phyloP scores from a whole-genome alignment of 2,329 filamentous ascomycete genomes.

The Celoporthe dispersa region DNA sequence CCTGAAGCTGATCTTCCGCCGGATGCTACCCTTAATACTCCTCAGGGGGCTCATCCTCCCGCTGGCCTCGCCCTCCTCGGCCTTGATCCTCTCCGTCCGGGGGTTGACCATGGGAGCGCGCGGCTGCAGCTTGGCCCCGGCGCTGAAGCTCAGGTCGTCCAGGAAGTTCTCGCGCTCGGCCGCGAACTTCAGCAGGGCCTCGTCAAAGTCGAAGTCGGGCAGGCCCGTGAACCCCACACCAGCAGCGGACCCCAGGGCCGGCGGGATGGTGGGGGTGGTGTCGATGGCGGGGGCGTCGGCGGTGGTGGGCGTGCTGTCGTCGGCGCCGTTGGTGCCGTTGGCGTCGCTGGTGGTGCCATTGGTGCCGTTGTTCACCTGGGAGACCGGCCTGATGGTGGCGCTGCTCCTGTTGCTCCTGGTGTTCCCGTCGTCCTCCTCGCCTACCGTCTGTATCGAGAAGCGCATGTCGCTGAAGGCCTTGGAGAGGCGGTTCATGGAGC shows the following conservation, averaged over 20 bases:
- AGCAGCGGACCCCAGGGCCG: not conserved
- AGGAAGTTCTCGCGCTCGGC: conserved; percentile 93
- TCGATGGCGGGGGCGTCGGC: conserved; percentile 4
- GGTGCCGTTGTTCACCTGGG: conserved; percentile 34
- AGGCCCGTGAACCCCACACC: conserved; percentile 42
- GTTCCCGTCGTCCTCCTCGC: conserved; percentile 61
- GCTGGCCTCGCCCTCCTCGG: conserved; percentile 65
- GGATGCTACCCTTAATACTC: conserved; percentile 79
- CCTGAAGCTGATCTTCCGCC: conserved; percentile 87
- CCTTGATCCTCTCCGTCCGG: conserved; percentile 79
- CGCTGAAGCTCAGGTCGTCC: conserved; percentile 87
- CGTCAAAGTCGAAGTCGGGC: conserved; percentile 87
- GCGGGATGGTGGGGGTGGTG: not conserved
- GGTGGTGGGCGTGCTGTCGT: conserved; percentile 33
- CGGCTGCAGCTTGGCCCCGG: conserved; percentile 75
- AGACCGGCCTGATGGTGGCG: conserved; percentile 60
- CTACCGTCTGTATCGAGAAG: conserved; percentile 56
- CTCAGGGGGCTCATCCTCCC: conserved; percentile 60
- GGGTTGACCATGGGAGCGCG: conserved; percentile 76
- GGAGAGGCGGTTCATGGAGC: conserved; percentile 62
- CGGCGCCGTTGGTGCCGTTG: conserved; percentile 31
- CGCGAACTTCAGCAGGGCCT: conserved; percentile 90
- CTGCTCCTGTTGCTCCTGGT: conserved; percentile 69
- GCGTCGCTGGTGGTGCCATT: conserved; percentile 27
- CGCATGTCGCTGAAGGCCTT: conserved; percentile 54